Evolutionary conservation across 2,329 filamentous ascomycete genomes (phyloP).

Genomic region (Cytospora piceae): DNA sequence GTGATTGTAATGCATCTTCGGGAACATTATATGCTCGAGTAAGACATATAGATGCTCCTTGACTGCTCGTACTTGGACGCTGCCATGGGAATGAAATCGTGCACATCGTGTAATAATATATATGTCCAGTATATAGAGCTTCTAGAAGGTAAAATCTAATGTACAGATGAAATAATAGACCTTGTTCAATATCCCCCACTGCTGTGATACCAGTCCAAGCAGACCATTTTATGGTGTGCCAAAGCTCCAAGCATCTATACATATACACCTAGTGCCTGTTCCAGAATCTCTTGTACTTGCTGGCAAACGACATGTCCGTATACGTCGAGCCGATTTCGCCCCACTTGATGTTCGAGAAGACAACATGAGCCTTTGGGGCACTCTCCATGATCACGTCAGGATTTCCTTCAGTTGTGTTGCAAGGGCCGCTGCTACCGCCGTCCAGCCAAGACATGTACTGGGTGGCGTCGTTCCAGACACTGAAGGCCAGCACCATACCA

Average conservation of each 20-base stretch:
- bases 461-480: constrained; percentile 52
- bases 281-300: background rate
- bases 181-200: constrained; percentile 39
- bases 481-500: constrained; percentile 51
- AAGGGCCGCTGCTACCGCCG: constrained; percentile 49
- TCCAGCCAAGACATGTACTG: constrained; percentile 57
- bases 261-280: background rate
- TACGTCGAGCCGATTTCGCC: constrained; percentile 56
- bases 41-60: too few species aligned
- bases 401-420: constrained; percentile 51
- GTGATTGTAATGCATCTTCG: too few species aligned
- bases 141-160: background rate
- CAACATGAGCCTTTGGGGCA: constrained; percentile 48
- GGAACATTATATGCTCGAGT: too few species aligned
- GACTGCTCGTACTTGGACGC: too few species aligned
- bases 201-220: background rate
- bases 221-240: constrained; percentile 26
- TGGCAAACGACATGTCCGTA: background rate
- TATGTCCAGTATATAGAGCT: background rate
- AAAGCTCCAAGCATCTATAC: background rate
- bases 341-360: constrained; percentile 55
- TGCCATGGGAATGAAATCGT: too few species aligned
- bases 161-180: background rate
- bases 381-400: constrained; percentile 49
- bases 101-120: too few species aligned